Conservation (phyloP, 129 eudicot genomes). For the Centella asiatica region DNA sequence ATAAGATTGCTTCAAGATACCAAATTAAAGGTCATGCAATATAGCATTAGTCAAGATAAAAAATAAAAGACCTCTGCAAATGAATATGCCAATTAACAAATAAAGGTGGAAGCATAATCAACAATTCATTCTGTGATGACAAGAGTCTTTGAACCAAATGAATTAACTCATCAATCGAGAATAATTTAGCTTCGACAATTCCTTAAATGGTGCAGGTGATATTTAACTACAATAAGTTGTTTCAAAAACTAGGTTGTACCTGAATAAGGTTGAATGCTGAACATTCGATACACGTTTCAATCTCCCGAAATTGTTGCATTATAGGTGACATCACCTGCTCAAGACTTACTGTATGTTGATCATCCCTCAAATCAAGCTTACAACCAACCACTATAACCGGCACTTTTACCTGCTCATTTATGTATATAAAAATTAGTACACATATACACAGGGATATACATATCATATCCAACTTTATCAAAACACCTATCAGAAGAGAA, state of each 20-base stretch:
- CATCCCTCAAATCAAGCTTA: constrained; percentile 84
- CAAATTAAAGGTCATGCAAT: not conserved
- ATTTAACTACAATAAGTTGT: too few relatives aligned
- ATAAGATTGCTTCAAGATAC: not conserved
- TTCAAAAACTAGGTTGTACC: too few relatives aligned
- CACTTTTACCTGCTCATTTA: constrained; percentile 62
- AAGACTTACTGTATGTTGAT: constrained; percentile 55
- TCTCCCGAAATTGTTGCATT: constrained; percentile 90
- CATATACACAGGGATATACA: too few relatives aligned
- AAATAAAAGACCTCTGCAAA: too few relatives aligned
- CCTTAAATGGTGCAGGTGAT: too few relatives aligned
- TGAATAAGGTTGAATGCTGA: constrained; percentile 42
- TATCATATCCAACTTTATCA: constrained; percentile 9
- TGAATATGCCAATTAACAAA: not conserved
- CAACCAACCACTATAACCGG: constrained; percentile 97
- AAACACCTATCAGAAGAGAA: not conserved
- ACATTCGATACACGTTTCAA: constrained; percentile 94
- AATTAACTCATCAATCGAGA: too few relatives aligned
- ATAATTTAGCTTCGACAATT: too few relatives aligned
- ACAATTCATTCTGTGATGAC: too few relatives aligned
- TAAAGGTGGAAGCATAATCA: not conserved
- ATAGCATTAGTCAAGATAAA: not conserved
- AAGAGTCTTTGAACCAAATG: too few relatives aligned
- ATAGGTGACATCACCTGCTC: constrained; percentile 93
- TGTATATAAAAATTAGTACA: too few relatives aligned